Conservation (phyloP, 345 rosid genomes). For the Lepidium sativum region DNA sequence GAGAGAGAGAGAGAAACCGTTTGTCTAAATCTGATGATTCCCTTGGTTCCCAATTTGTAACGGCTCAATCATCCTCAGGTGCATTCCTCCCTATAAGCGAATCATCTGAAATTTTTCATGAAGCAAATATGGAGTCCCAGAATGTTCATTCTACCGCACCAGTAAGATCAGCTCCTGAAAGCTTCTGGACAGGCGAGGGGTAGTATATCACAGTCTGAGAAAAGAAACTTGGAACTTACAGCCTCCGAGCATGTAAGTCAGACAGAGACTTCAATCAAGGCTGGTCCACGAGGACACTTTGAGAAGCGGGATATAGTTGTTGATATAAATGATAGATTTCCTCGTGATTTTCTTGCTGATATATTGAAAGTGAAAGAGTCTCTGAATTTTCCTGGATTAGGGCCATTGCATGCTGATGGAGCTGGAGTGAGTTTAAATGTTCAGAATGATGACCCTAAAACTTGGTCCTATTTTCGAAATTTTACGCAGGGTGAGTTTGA, state of each 20-base stretch:
- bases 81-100: conserved; percentile 45
- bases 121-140: conserved; percentile 38
- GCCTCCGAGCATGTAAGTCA: conserved; percentile 20
- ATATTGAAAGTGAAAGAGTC: conserved; percentile 53
- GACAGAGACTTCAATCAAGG: conserved; percentile 15
- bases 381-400: conserved; percentile 33
- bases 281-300: conserved; percentile 32
- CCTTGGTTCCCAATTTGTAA: conserved; percentile 70
- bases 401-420: conserved; percentile 55
- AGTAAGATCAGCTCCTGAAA: conserved; percentile 35
- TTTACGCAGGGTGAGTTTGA: conserved; percentile 71
- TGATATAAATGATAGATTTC: conserved; percentile 88
- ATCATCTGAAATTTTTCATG: conserved; percentile 45
- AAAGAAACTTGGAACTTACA: conserved; percentile 25
- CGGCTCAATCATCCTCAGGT: conserved; percentile 49
- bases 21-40: conserved; percentile 87
- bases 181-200: conserved; percentile 40
- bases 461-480: conserved; percentile 89
- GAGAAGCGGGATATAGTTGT: conserved; percentile 79
- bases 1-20: too few relatives aligned
- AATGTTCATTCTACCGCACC: conserved; percentile 38
- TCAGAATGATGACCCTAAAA: conserved; percentile 78
- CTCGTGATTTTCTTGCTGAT: conserved; percentile 73
- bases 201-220: conserved; percentile 37
- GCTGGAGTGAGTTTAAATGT: conserved; percentile 69